These are phyloP conservation scores for Iris pallida DNA, from an alignment of 116 monocot genomes.

Conservation along the genomic window DNA sequence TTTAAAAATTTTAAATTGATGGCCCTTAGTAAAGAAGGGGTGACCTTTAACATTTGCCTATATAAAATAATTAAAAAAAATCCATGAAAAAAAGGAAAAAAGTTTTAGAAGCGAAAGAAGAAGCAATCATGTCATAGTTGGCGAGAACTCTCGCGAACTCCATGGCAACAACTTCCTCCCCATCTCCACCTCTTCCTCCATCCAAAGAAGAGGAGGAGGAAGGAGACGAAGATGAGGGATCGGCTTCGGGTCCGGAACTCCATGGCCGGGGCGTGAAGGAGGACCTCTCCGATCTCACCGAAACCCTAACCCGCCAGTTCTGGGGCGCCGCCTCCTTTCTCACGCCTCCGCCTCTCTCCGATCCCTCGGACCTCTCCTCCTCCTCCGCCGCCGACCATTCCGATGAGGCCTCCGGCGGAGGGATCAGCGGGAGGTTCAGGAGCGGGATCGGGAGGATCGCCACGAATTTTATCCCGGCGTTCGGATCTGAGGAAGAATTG, in stretches of 20 bases:
- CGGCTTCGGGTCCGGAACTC: neutral
- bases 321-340: slow-evolving; percentile 21
- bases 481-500: slow-evolving; percentile 48
- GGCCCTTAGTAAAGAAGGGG: too few relatives aligned
- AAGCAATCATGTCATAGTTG: too few relatives aligned
- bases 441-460: slow-evolving; percentile 76
- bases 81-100: too few relatives aligned
- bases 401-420: slow-evolving; percentile 16
- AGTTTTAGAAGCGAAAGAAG: too few relatives aligned
- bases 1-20: too few relatives aligned
- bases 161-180: neutral
- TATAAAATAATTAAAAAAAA: too few relatives aligned
- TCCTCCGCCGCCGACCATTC: neutral
- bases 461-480: slow-evolving; percentile 61
- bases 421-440: slow-evolving; percentile 57
- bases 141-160: slow-evolving; percentile 15
- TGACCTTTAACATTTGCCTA: too few relatives aligned
- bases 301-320: slow-evolving; percentile 16
- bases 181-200: neutral
- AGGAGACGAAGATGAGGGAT: neutral
- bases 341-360: slow-evolving; percentile 5
- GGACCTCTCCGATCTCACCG: slow-evolving; percentile 13
- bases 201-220: neutral
- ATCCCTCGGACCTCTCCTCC: neutral
- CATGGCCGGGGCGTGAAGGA: slow-evolving; percentile 8